Evolutionary conservation across 495 filamentous ascomycete species (phyloP), one percentile per base, ranked within the genome.

Genomic region (Cladorrhinum samala): DNA sequence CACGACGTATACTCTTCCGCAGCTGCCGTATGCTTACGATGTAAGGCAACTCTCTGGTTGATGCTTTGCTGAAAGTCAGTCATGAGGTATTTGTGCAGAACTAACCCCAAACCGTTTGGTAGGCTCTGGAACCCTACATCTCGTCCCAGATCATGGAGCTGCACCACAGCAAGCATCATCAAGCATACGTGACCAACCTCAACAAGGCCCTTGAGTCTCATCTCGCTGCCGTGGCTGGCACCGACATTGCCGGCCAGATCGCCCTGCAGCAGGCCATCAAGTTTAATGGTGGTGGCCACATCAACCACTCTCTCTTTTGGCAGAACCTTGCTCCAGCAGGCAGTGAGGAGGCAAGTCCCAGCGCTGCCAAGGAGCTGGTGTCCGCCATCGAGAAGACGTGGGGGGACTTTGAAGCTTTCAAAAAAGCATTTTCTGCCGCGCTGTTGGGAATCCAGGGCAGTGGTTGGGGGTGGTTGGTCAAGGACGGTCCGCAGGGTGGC

Each of bases 291-390:
- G 91, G 89, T 64, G 91, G 91, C 46, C 90, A 96, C 76, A 76
- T 92, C 69, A 95, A 95, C 76, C 91, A 96, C 77, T 79, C 83
- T 24, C 79, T 96, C 19, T 96, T 95, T 77, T 96, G 91, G 91
- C 83, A 91, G 78, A 93, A 93, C 73, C 69, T 96, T 49, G 85
- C 89, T 4, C 91, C 91, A 11, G 81, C 83, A 48, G 76, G 61
- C 52, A 70, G 72, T 41, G 77, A 80, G 14, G 87, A 86, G 56
- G 83, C 86, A 54, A 82, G 84, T 61, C 72, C 82, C 18, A 73
- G 65, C 1, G 76, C 84, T 0, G 80, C 77, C 1, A 83, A 83
- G 7, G 68, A 72, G 52, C 73, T 94, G 27, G 70, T 72, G 27
- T 71, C 72, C 56, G 82, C 78, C 37, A 89, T 94, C 61, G 77